Evolutionary conservation across 31 red algal genomes (phyloP).

Genomic region (Bonnemaisonia californica): DNA sequence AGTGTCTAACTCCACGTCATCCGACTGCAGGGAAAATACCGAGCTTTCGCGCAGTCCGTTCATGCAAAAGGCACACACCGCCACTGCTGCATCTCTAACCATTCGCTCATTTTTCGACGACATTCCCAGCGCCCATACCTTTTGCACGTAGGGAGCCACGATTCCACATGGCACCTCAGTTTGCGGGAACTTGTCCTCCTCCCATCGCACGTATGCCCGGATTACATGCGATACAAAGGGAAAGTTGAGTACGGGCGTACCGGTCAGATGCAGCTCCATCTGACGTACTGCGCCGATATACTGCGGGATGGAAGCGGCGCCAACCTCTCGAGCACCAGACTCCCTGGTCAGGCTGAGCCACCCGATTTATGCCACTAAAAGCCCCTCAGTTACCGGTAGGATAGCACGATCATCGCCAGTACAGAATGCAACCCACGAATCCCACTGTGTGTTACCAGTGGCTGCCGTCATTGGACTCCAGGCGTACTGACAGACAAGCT

Average conservation of each 20-base stretch:
- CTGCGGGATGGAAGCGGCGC: conserved; percentile 15
- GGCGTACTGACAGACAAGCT: not conserved
- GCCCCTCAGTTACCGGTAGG: conserved; percentile 31
- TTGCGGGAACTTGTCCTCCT: conserved; percentile 5
- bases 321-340: not conserved
- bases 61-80: conserved; percentile 1
- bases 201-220: not conserved
- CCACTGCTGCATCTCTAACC: not conserved
- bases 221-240: conserved; percentile 15
- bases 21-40: not conserved
- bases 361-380: conserved; percentile 20
- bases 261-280: conserved; percentile 5
- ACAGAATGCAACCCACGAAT: conserved; percentile 22
- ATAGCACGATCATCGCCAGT: not conserved
- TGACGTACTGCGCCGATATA: conserved; percentile 26
- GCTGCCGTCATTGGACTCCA: conserved; percentile 1
- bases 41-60: conserved; percentile 33
- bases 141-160: not conserved
- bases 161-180: not conserved
- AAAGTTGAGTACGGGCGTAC: not conserved
- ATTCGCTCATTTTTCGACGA: not conserved
- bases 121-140: conserved; percentile 27
- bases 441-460: conserved; percentile 3
- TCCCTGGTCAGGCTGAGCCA: not conserved
- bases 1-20: not conserved